Percentiles rank a stretch among this genome's conserved stretches.
phyloP scores from a whole-genome alignment of 2,329 filamentous ascomycete species.

The Alternaria brassicicola region DNA sequence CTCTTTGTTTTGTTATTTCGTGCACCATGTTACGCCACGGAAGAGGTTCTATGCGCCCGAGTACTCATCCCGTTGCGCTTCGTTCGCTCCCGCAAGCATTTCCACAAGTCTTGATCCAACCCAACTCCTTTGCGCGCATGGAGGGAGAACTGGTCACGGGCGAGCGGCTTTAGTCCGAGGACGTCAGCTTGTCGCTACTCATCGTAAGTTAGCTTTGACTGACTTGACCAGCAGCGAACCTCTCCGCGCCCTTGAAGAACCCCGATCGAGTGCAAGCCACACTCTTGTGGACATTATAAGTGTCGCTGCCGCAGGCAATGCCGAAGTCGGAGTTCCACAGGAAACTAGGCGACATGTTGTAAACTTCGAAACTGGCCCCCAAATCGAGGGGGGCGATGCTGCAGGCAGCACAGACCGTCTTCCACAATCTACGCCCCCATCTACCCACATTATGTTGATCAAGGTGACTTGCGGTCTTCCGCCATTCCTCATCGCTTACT shows the following conservation, averaged over 20 bases:
- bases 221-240: not conserved
- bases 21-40: too few species aligned
- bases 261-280: not conserved
- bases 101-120: too few species aligned
- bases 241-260: not conserved
- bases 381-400: not conserved
- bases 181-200: too few species aligned
- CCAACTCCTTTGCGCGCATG: too few species aligned
- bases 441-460: not conserved
- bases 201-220: fast-evolving
- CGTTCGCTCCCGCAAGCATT: too few species aligned
- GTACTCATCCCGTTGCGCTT: too few species aligned
- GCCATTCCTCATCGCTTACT: not conserved
- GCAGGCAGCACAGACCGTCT: not conserved
- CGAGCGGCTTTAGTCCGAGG: too few species aligned
- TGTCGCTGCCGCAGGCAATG: not conserved
- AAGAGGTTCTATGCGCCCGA: too few species aligned
- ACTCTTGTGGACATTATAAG: not conserved
- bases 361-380: not conserved
- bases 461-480: not conserved
- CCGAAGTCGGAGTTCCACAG: not conserved
- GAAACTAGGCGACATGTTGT: not conserved
- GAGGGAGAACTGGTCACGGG: too few species aligned
- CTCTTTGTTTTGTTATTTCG: not conserved
- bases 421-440: not conserved